Conservation (phyloP, 441 rosid species). For the Aleurites moluccanus region DNA sequence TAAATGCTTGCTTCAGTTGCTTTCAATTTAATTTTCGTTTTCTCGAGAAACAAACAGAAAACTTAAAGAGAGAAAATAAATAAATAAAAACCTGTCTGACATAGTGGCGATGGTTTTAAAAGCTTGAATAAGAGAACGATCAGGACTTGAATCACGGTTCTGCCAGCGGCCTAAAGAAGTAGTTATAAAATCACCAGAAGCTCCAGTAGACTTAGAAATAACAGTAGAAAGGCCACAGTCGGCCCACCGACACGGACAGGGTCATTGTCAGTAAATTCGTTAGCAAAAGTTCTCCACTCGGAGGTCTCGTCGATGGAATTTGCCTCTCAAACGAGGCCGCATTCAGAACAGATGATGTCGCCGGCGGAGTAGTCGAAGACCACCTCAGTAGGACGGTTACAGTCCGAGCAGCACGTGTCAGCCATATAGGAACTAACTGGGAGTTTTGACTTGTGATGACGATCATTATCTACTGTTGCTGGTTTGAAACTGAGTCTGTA, state of each 20-base stretch:
- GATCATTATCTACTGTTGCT: background rate
- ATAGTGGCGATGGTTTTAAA: constrained; percentile 39
- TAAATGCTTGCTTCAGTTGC: background rate
- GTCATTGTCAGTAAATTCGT: constrained; percentile 39
- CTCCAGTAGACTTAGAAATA: constrained; percentile 38
- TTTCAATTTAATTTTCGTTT: background rate
- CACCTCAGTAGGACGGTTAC: constrained; percentile 41
- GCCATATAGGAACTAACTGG: constrained; percentile 24
- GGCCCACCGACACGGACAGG: constrained; percentile 48
- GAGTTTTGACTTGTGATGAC: background rate
- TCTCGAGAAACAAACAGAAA: background rate
- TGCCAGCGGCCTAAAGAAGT: constrained; percentile 43
- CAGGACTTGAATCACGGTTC: constrained; percentile 42
- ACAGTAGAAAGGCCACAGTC: constrained; percentile 49
- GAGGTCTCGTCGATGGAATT: constrained; percentile 47
- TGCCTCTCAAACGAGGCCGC: constrained; percentile 43
- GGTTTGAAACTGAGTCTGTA: too few species aligned
- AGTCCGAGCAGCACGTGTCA: constrained; percentile 45
- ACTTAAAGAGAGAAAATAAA: too few species aligned
- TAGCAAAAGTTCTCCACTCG: constrained; percentile 50
- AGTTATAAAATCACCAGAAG: constrained; percentile 30
- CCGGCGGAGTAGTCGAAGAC: constrained; percentile 55
- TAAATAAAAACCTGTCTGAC: constrained; percentile 42
- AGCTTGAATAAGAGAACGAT: constrained; percentile 36
- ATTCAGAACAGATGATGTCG: constrained; percentile 49